Conservation (phyloP, 345 rosid genomes). For the Toxicodendron radicans region DNA sequence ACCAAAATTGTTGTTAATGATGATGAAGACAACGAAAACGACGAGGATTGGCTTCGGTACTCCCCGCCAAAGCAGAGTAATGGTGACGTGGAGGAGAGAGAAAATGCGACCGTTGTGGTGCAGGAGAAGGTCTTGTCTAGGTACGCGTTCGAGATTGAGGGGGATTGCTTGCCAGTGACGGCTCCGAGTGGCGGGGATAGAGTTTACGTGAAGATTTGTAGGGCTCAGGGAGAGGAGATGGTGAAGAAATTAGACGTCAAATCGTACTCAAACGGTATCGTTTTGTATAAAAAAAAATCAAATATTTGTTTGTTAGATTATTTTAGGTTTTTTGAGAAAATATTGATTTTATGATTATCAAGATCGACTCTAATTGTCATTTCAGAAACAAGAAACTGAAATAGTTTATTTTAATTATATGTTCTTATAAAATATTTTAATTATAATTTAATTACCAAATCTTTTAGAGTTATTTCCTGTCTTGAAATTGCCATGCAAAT, state of each 20-base stretch:
- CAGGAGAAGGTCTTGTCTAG: constrained; percentile 61
- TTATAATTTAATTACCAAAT: neutral
- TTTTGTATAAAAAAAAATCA: neutral
- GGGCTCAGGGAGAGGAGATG: constrained; percentile 41
- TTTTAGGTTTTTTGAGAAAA: neutral
- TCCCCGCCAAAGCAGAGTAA: constrained; percentile 42
- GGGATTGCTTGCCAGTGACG: constrained; percentile 79
- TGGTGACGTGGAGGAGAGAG: constrained; percentile 21
- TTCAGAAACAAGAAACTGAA: too few species aligned
- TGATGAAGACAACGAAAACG: constrained; percentile 19
- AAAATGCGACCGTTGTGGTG: constrained; percentile 21
- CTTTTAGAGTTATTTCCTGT: neutral
- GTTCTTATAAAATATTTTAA: neutral
- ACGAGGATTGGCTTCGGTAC: constrained; percentile 68
- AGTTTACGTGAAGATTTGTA: constrained; percentile 76
- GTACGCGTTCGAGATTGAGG: constrained; percentile 73
- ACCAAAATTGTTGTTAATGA: constrained; percentile 32
- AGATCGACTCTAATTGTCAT: too few species aligned
- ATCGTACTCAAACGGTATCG: constrained; percentile 48
- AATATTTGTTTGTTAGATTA: neutral
- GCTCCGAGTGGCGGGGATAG: constrained; percentile 83
- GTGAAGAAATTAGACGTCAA: constrained; percentile 45
- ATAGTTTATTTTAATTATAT: too few species aligned
- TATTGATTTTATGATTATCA: too few species aligned
- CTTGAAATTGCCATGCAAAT: neutral